Percentiles rank a stretch among this genome's conserved stretches.
Conservation (phyloP, 108 stramenopile genomes). For the Cyclotella cryptica region DNA sequence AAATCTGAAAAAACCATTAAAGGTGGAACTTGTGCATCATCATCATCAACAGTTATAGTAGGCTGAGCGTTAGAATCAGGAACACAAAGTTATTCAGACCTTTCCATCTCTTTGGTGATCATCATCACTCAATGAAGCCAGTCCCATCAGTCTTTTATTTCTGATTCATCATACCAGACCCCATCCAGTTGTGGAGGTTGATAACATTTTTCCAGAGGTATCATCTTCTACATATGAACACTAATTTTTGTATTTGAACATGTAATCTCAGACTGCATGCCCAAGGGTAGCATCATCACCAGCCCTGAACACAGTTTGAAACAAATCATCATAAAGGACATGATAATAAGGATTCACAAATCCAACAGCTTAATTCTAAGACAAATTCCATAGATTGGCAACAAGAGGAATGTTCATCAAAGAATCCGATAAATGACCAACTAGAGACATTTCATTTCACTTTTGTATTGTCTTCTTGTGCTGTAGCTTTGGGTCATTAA, state of each 20-base stretch:
- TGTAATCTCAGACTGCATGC: not conserved
- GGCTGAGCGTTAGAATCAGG: no score
- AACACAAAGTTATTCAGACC: not conserved
- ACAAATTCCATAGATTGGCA: conserved; percentile 26
- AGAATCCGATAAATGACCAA: conserved; percentile 39
- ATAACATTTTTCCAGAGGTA: not conserved
- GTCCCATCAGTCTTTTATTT: not conserved
- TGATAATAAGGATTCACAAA: conserved; percentile 55
- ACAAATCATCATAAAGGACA: conserved; percentile 56
- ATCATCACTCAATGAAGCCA: no score
- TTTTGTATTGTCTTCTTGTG: conserved; percentile 50
- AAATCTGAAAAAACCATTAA: conserved; percentile 4
- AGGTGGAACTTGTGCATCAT: conserved; percentile 33
- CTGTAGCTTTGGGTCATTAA: conserved; percentile 43
- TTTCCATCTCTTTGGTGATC: not conserved
- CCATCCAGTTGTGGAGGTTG: not conserved
- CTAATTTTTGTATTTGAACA: not conserved
- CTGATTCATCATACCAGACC: not conserved
- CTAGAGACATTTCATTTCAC: conserved; percentile 40
- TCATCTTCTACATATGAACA: no score
- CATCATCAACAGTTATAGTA: not conserved
- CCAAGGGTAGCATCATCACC: not conserved
- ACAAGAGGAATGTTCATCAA: conserved; percentile 35
- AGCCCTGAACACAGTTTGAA: conserved; percentile 34
- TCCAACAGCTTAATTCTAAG: no score